A percentile compares a stretch with the other conserved stretches of the same genome.
Evolutionary conservation across 2,329 filamentous ascomycete species (phyloP).

Genomic region (Aspergillus luchuensis): DNA sequence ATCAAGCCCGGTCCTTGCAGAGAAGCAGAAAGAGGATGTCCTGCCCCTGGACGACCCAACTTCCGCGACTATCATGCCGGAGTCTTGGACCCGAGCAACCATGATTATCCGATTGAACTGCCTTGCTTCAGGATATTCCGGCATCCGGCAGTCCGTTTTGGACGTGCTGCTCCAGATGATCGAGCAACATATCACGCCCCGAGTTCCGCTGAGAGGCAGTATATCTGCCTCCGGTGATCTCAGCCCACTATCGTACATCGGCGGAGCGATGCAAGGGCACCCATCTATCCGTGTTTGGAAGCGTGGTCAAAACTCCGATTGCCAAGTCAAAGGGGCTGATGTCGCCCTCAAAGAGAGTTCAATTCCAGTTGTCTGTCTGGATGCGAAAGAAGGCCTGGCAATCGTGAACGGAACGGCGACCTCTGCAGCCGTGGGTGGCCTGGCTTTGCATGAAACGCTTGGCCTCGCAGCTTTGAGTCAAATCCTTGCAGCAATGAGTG

Average conservation of each 20-base stretch:
- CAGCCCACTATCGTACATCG: constrained; percentile 6
- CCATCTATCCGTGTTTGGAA: constrained; percentile 5
- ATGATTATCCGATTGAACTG: constrained; percentile 2
- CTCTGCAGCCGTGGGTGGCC: constrained; percentile 45
- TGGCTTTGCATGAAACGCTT: constrained; percentile 56
- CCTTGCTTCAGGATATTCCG: not conserved
- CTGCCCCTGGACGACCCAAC: not conserved
- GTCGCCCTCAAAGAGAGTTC: constrained; percentile 32
- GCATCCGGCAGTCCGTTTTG: not conserved
- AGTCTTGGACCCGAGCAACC: constrained; percentile 1
- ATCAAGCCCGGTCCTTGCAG: not conserved
- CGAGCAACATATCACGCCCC: not conserved
- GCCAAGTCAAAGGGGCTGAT: not conserved
- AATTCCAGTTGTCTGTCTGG: constrained; percentile 37
- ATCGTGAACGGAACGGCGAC: constrained; percentile 54
- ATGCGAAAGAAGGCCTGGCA: constrained; percentile 53
- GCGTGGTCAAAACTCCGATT: not conserved
- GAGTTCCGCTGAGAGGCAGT: constrained; percentile 4
- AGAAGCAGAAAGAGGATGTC: not conserved
- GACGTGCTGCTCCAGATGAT: constrained; percentile 1
- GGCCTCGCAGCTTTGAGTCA: constrained; percentile 57
- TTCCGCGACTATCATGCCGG: not conserved
- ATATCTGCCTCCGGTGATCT: constrained; percentile 13
- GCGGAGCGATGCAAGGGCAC: constrained; percentile 7
- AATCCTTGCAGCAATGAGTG: constrained; percentile 60